Conservation (phyloP, 2,329 filamentous ascomycete genomes). For the Monosporascus cannonballus region DNA sequence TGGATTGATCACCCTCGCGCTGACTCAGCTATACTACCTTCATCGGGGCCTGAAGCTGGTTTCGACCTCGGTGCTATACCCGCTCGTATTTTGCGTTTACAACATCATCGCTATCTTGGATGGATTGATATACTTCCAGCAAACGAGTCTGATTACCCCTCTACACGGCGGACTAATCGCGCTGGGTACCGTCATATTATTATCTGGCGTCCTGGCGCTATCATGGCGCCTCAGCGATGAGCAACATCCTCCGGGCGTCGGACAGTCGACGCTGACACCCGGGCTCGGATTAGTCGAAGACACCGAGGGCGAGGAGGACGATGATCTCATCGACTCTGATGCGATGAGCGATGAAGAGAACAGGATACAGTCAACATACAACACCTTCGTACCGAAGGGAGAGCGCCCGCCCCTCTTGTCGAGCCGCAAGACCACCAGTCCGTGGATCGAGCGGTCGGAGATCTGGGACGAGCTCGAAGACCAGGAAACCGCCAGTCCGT, state of each 20-base stretch:
- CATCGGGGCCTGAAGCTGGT: conserved; percentile 90
- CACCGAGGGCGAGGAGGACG: conserved; percentile 56
- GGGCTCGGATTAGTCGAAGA: conserved; percentile 77
- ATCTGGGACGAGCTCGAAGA: conserved; percentile 89
- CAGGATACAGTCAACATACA: conserved; percentile 31
- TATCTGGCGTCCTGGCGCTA: conserved; percentile 81
- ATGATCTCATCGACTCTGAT: conserved; percentile 45
- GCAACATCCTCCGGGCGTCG: conserved; percentile 53
- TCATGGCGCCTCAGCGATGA: conserved; percentile 90
- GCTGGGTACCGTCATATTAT: conserved; percentile 77
- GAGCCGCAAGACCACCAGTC: conserved; percentile 41
- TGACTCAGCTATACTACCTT: conserved; percentile 91
- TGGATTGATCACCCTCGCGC: conserved; percentile 71
- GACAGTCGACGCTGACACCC: conserved; percentile 68
- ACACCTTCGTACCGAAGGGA: conserved; percentile 40
- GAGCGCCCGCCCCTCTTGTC: conserved; percentile 33
- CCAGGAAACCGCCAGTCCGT: conserved; percentile 42
- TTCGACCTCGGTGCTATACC: conserved; percentile 92
- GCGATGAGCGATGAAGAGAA: conserved; percentile 38
- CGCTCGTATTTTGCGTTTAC: conserved; percentile 96
- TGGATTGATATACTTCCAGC: conserved; percentile 92
- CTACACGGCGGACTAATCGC: conserved; percentile 77
- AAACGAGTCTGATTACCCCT: conserved; percentile 71
- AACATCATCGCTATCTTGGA: conserved; percentile 98
- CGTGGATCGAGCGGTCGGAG: conserved; percentile 65